Conservation (phyloP, 73 alveolate species). For the Tetrahymena borealis region DNA sequence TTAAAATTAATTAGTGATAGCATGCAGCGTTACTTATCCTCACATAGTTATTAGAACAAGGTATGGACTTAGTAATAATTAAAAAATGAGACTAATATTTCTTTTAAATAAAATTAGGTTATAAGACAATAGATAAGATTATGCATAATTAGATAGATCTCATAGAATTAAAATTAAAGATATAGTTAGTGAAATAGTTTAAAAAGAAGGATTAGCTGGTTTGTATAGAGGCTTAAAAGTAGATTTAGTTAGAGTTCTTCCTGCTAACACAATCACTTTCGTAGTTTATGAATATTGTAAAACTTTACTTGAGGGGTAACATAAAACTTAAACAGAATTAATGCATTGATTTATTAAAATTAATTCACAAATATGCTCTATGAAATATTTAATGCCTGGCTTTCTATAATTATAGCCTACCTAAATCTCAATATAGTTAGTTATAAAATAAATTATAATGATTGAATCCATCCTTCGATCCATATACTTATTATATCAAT, state of each 20-base stretch:
- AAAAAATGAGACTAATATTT: neutral
- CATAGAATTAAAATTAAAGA: neutral
- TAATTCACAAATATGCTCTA: no score
- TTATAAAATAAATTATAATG: no score
- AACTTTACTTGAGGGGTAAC: neutral
- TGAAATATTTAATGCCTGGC: no score
- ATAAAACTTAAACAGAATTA: neutral
- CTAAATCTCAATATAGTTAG: no score
- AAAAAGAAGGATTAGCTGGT: constrained; percentile 13
- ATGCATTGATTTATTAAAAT: neutral
- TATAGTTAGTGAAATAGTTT: neutral
- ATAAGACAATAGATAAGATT: constrained; percentile 14
- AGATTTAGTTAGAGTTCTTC: constrained; percentile 40
- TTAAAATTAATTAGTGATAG: constrained; percentile 2
- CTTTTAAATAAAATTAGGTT: neutral
- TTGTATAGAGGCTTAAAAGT: constrained; percentile 33
- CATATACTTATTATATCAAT: no score
- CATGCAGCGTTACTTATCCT: constrained; percentile 12
- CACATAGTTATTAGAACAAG: constrained; percentile 35
- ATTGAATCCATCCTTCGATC: no score
- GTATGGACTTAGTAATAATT: neutral
- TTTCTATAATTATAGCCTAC: no score
- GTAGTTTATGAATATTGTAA: constrained; percentile 26
- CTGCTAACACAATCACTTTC: constrained; percentile 27
- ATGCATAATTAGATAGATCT: neutral